Conservation (phyloP, 2,329 filamentous ascomycete species). For the Tolypocladium ophioglossoides region DNA sequence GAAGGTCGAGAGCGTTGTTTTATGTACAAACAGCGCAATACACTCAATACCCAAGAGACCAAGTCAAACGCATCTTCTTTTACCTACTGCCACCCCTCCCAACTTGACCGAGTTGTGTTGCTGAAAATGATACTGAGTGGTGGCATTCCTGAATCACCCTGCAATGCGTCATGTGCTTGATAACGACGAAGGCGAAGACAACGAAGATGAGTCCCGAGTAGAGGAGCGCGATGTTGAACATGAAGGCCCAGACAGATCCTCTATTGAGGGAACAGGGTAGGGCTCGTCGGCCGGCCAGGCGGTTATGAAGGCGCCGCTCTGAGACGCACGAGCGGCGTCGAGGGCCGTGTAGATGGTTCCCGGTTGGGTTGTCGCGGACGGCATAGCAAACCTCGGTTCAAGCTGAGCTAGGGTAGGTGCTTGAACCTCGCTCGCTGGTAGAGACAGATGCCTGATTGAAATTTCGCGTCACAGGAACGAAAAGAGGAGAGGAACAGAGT, state of each 20-base stretch:
- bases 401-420: background rate
- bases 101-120: background rate
- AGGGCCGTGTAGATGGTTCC: slow-evolving; percentile 11
- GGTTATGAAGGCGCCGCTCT: slow-evolving; percentile 13
- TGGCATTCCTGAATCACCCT: background rate
- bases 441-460: background rate
- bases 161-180: background rate
- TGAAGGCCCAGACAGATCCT: background rate
- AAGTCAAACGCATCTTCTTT: background rate
- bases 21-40: background rate
- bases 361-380: background rate
- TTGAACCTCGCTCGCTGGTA: slow-evolving; percentile 1
- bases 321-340: slow-evolving; percentile 12
- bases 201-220: background rate
- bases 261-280: slow-evolving; percentile 4
- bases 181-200: background rate
- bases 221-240: background rate
- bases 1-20: background rate
- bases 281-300: slow-evolving; percentile 18
- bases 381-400: background rate
- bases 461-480: background rate
- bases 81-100: background rate
- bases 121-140: background rate
- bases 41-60: background rate
- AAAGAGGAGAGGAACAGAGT: background rate